A percentile compares a stretch with the other conserved stretches of the same genome.
These are phyloP conservation scores for Hanseniaspora taiwanica DNA, from an alignment of 805 yeast species.

Conservation along the genomic window DNA sequence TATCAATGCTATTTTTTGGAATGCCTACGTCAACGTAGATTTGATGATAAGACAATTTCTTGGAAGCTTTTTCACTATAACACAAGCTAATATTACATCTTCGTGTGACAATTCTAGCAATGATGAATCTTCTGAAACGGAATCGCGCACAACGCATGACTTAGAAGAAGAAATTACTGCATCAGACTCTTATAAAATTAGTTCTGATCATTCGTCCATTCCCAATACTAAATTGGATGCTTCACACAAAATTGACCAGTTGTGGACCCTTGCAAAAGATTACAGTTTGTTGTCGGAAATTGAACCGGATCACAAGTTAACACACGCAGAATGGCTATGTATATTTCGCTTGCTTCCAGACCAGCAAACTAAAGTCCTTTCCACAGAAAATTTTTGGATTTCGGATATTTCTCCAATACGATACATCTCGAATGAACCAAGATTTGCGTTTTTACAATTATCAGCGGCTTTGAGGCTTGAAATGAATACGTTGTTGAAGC, in stretches of 20 bases:
- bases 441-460: conserved; percentile 36
- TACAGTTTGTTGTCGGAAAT: conserved; percentile 12
- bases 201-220: neutral
- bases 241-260: neutral
- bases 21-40: neutral
- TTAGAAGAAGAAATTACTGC: no score
- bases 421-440: conserved; percentile 56
- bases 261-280: conserved; percentile 7
- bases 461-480: neutral
- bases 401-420: conserved; percentile 54
- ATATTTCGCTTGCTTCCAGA: conserved; percentile 8
- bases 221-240: conserved; percentile 7
- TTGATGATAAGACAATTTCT: no score
- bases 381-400: conserved; percentile 41
- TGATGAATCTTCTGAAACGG: no score
- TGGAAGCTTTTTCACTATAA: no score
- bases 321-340: conserved; percentile 15
- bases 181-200: neutral
- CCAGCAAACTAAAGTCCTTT: conserved; percentile 11
- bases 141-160: no score
- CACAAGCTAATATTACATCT: no score
- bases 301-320: conserved; percentile 11
- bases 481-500: neutral
- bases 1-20: conserved; percentile 2
- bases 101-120: no score